These are phyloP conservation scores for Ascochyta fabae DNA, from an alignment of 2,329 filamentous ascomycete species.

Conservation along the genomic window DNA sequence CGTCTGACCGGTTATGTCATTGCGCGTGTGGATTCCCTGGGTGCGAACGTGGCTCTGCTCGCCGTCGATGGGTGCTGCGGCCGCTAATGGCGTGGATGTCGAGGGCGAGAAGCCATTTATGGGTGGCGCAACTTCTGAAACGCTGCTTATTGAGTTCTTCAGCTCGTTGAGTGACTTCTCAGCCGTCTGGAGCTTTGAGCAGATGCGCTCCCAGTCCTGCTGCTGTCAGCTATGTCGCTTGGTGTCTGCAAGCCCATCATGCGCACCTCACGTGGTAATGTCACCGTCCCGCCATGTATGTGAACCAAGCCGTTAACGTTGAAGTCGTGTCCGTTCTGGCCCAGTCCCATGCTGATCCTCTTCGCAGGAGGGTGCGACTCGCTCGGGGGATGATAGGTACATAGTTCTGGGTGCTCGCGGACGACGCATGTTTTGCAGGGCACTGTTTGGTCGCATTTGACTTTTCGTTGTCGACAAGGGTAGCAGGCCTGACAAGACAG, in stretches of 20 bases:
- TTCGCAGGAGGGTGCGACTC: constrained; percentile 51
- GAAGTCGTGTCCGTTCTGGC: constrained; percentile 47
- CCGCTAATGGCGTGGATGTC: constrained; percentile 41
- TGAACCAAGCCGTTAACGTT: constrained; percentile 47
- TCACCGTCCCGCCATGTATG: constrained; percentile 49
- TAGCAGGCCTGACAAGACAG: constrained; percentile 52
- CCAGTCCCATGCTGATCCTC: constrained; percentile 43
- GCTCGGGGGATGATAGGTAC: constrained; percentile 52
- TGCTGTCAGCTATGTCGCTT: constrained; percentile 25
- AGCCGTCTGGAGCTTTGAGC: constrained; percentile 55
- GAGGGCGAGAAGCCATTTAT: constrained; percentile 44
- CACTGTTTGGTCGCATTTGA: constrained; percentile 56
- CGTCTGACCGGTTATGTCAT: constrained; percentile 65
- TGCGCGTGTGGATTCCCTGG: constrained; percentile 66
- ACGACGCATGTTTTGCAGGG: constrained; percentile 60
- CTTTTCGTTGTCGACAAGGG: constrained; percentile 56
- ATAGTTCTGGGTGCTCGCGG: constrained; percentile 59
- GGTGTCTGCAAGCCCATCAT: neutral
- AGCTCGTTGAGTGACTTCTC: constrained; percentile 56
- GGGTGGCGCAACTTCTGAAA: constrained; percentile 44
- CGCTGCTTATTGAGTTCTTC: constrained; percentile 48
- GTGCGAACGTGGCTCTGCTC: constrained; percentile 52
- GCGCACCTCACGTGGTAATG: constrained; percentile 48
- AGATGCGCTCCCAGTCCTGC: constrained; percentile 57
- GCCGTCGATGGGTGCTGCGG: constrained; percentile 45